These are phyloP conservation scores for Colletotrichum sp. DNA, from an alignment of 2,329 filamentous ascomycete species.

Conservation along the genomic window DNA sequence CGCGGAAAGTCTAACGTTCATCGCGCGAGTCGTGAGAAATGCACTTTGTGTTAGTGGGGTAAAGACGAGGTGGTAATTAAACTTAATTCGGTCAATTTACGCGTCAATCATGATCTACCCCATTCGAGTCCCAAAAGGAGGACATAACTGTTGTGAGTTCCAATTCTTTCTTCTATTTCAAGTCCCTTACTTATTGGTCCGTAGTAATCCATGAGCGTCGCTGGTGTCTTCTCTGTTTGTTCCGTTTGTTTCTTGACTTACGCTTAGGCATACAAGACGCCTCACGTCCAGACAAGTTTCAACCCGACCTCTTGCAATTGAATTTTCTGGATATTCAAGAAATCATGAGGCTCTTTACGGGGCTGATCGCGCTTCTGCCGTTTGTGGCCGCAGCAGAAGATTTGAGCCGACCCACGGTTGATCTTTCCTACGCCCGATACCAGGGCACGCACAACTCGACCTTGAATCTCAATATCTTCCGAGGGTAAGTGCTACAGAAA, in stretches of 20 bases:
- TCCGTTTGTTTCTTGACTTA: not conserved
- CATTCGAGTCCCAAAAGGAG: not conserved
- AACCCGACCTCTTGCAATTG: not conserved
- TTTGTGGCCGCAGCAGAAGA: not conserved
- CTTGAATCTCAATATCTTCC: slow-evolving; percentile 1
- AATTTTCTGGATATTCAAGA: not conserved
- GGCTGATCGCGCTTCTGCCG: not conserved
- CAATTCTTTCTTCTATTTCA: not conserved
- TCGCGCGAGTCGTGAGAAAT: not conserved
- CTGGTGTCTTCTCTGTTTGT: not conserved
- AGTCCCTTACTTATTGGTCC: not conserved
- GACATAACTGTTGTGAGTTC: not conserved
- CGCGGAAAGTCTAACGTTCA: not conserved
- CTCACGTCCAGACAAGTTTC: not conserved
- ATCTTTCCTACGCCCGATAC: not conserved
- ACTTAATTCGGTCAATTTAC: not conserved
- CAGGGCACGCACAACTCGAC: not conserved
- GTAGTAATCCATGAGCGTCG: not conserved
- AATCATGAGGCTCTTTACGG: not conserved
- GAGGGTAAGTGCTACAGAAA: not conserved
- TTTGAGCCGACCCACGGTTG: not conserved
- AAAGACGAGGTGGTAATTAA: not conserved
- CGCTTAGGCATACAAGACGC: not conserved
- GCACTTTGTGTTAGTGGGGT: not conserved
- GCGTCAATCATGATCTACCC: not conserved